These are phyloP conservation scores for Naematelia encephala DNA, from an alignment of 768 basidiomycete species.

Conservation along the genomic window DNA sequence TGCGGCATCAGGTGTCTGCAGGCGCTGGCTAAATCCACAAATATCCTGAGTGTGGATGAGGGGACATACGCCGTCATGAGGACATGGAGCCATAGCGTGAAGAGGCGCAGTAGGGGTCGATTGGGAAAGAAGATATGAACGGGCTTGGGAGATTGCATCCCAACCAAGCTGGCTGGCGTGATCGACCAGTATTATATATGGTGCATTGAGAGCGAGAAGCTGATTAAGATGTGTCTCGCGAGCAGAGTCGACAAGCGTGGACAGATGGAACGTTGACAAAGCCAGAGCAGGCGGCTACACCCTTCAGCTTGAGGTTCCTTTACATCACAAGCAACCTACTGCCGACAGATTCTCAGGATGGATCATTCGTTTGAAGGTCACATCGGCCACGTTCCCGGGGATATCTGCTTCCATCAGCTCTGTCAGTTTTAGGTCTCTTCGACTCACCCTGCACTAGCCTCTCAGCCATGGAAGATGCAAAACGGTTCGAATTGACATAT, in stretches of 20 bases:
- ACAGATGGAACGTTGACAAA: conserved; percentile 79
- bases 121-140: conserved; percentile 19
- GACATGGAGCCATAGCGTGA: conserved; percentile 61
- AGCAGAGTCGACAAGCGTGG: conserved; percentile 63
- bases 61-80: conserved; percentile 84
- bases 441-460: not conserved
- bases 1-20: conserved; percentile 81
- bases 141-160: conserved; percentile 35
- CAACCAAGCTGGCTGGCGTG: conserved; percentile 74
- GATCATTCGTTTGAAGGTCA: not conserved
- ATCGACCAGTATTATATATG: conserved; percentile 66
- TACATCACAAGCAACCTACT: not conserved
- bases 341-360: not conserved
- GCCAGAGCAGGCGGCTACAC: conserved; percentile 57
- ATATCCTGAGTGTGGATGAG: conserved; percentile 52
- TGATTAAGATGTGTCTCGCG: conserved; percentile 52
- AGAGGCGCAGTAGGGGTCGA: conserved; percentile 18
- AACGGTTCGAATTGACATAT: not conserved
- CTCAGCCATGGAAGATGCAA: not conserved
- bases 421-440: not conserved
- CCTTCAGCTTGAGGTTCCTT: conserved; percentile 3
- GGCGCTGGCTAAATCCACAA: conserved; percentile 82
- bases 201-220: conserved; percentile 16
- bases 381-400: not conserved
- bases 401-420: not conserved